Base-by-base conservation (phyloP, 768 basidiomycete species). In the Podaxis carcinomalis region DNA sequence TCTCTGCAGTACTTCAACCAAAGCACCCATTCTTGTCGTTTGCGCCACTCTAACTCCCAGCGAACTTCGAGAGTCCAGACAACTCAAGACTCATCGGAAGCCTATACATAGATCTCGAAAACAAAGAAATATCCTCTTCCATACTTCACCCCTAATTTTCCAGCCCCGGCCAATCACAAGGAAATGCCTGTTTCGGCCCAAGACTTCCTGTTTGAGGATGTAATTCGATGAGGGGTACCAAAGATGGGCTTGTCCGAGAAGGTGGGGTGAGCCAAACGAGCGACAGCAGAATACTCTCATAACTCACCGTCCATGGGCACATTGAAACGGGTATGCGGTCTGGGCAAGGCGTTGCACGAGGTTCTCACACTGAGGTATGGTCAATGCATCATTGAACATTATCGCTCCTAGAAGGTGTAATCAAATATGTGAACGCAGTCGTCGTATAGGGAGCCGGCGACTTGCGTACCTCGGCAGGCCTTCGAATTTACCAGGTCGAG, bases 331-430 rank as follows among this genome's bases (percentile, higher is more conserved):
- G 67, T 92, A 89, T 3, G 81, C 79, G 2, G 93, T 93, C 63
- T 80, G 71, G 7, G 88, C 80, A 28, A 99, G 79, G 64, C 85
- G 81, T 5, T 68, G 66, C 49, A 98, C 78, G 44, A 99, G 81
- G 51, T 78, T 75, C 65, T 81, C 70, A 70, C 93, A 92, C 69
- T 97, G 93, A 37, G 78, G 78, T 5, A 75, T 57, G 13, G 78
- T 83, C 52, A 99, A 77, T 0, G 78, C 61, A 70, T 98, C 95
- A 66, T 95, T 95, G 79, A 97, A 97, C 94, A 98, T 97, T 72
- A 97, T 92, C 2, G 96, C 95, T 56, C 95, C 95, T 97, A 70
- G 21, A 62, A 59, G 51, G 61, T 50, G 61, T 59, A 40, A 51
- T 59, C 25, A 37, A 21, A 47, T 56, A 52, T 51, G 47, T 16